phyloP scores from a whole-genome alignment of 257 asterid genomes.

The Ligustrum vulgare region DNA sequence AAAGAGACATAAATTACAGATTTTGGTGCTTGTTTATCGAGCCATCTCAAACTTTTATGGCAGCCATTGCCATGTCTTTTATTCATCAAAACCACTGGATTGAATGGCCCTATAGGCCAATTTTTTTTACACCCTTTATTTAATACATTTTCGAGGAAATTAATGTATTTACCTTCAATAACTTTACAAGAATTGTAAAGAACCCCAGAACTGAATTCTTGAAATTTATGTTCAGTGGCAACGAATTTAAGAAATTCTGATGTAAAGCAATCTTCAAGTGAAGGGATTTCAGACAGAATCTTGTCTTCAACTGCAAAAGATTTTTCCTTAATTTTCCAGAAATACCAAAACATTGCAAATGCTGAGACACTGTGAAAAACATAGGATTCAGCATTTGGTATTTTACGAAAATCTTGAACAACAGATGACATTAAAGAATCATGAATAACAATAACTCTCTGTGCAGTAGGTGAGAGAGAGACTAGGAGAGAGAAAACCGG shows the following conservation, averaged over 20 bases:
- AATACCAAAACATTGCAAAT: slow-evolving; percentile 29
- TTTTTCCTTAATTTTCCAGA: slow-evolving; percentile 29
- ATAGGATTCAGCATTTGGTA: slow-evolving; percentile 46
- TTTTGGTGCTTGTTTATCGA: slow-evolving; percentile 22
- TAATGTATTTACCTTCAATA: slow-evolving; percentile 45
- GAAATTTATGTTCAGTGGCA: slow-evolving; percentile 1
- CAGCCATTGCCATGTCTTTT: neutral
- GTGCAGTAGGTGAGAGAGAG: slow-evolving; percentile 15
- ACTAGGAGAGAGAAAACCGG: slow-evolving; percentile 38
- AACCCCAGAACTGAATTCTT: slow-evolving; percentile 29
- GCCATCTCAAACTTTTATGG: slow-evolving; percentile 40
- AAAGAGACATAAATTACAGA: slow-evolving; percentile 16
- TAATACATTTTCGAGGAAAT: slow-evolving; percentile 14
- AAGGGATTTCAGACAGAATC: slow-evolving; percentile 19
- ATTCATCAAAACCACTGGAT: slow-evolving; percentile 24
- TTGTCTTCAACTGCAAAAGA: slow-evolving; percentile 31
- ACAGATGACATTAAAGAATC: slow-evolving; percentile 57
- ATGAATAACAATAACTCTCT: slow-evolving; percentile 45
- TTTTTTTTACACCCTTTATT: slow-evolving; percentile 25
- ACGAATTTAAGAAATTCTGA: slow-evolving; percentile 38
- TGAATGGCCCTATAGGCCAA: slow-evolving; percentile 64
- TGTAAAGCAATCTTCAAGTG: slow-evolving; percentile 40
- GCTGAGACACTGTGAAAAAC: slow-evolving; percentile 48
- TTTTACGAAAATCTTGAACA: slow-evolving; percentile 33
- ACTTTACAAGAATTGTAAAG: slow-evolving; percentile 43